Conservation (phyloP, 768 basidiomycete species). For the Coprinopsis sp. region DNA sequence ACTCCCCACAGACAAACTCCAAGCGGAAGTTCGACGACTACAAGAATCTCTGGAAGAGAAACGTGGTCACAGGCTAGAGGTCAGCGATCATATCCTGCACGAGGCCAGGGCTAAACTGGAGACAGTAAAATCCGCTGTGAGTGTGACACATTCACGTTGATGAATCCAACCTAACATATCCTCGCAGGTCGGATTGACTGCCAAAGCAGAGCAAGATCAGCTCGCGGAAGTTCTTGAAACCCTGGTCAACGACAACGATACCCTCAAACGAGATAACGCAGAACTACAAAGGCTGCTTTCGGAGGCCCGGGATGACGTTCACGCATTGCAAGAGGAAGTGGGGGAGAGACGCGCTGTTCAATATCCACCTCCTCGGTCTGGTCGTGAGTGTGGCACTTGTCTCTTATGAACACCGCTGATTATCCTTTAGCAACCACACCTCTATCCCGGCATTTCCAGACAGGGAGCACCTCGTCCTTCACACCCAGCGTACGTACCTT, state of each 20-base stretch:
- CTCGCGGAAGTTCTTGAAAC: conserved; percentile 70
- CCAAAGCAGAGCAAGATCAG: conserved; percentile 50
- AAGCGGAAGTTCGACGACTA: conserved; percentile 59
- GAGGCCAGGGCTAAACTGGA: conserved; percentile 64
- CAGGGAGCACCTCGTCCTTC: conserved; percentile 41
- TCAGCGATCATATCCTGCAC: conserved; percentile 61
- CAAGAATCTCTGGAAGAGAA: conserved; percentile 60
- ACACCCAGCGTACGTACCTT: conserved; percentile 28
- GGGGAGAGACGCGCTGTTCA: conserved; percentile 63
- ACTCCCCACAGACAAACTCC: conserved; percentile 53
- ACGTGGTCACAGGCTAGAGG: conserved; percentile 54
- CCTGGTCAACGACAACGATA: conserved; percentile 83
- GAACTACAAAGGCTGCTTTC: conserved; percentile 72
- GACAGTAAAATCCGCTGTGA: conserved; percentile 53
- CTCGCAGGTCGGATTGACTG: conserved; percentile 35
- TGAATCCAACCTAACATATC: conserved; percentile 18
- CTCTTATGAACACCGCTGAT: conserved; percentile 1
- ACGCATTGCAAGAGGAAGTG: conserved; percentile 63
- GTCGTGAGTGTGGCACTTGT: conserved; percentile 29
- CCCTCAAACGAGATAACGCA: conserved; percentile 72
- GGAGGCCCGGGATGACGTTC: conserved; percentile 74
- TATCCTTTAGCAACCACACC: conserved; percentile 32
- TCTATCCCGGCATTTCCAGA: conserved; percentile 36
- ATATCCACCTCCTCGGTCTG: conserved; percentile 32
- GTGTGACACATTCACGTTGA: too few species aligned